phyloP scores from a whole-genome alignment of 805 yeast genomes.

The Candida mattraensis region DNA sequence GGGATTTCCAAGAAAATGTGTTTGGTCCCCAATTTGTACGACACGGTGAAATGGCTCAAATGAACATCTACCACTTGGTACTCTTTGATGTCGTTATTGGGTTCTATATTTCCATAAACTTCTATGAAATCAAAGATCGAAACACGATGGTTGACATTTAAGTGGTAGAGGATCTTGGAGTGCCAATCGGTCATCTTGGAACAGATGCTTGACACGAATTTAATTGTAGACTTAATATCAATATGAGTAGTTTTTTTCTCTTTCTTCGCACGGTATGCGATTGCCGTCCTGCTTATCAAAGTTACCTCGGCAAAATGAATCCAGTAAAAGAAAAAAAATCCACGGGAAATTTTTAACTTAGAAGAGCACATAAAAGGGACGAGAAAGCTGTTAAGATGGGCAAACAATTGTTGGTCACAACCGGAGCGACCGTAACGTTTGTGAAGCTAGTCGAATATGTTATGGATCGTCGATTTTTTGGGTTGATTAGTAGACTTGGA shows the following conservation, averaged over 20 bases:
- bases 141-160: conserved; percentile 76
- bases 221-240: too few relatives aligned
- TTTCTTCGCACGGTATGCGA: too few relatives aligned
- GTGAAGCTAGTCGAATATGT: conserved; percentile 50
- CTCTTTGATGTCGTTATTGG: conserved; percentile 35
- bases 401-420: conserved; percentile 55
- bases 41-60: conserved; percentile 43
- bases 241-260: too few relatives aligned
- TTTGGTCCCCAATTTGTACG: conserved; percentile 38
- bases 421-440: conserved; percentile 93
- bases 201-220: too few relatives aligned
- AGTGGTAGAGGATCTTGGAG: conserved; percentile 62
- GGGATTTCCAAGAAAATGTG: conserved; percentile 38
- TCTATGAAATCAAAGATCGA: conserved; percentile 72
- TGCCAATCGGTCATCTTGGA: conserved; percentile 24
- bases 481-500: conserved; percentile 35
- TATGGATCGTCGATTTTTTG: conserved; percentile 36
- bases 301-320: too few relatives aligned
- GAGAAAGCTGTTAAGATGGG: conserved; percentile 6
- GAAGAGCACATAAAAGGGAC: too few relatives aligned
- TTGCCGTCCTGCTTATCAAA: too few relatives aligned
- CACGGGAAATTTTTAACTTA: too few relatives aligned
- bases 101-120: conserved; percentile 59
- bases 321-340: too few relatives aligned
- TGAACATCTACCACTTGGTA: conserved; percentile 48